Evolutionary conservation across 2,329 filamentous ascomycete species (phyloP).

Genomic region (Aspergillus costaricaensis): DNA sequence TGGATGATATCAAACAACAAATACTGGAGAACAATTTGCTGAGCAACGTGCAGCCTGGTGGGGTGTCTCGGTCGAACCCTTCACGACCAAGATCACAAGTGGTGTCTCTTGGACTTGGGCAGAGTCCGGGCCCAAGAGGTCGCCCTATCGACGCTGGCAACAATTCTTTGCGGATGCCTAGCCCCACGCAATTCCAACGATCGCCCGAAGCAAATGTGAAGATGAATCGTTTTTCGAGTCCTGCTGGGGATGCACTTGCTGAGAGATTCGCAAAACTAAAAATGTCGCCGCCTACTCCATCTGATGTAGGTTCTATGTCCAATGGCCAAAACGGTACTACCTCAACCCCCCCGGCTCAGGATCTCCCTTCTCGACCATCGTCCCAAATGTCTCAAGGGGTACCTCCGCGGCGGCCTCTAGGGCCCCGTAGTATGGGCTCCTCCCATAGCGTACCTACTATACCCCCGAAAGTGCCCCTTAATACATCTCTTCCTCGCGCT

Average conservation of each 20-base stretch:
- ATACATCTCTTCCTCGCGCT: conserved; percentile 47
- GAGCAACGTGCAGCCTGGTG: conserved; percentile 32
- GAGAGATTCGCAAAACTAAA: conserved; percentile 46
- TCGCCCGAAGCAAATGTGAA: conserved; percentile 25
- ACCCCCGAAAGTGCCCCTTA: conserved; percentile 48
- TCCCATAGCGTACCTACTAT: conserved; percentile 36
- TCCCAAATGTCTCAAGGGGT: conserved; percentile 25
- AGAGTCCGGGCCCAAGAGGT: conserved; percentile 20
- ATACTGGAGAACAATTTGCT: conserved; percentile 42
- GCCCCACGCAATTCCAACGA: conserved; percentile 41
- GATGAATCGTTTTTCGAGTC: conserved; percentile 28
- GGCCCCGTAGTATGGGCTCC: conserved; percentile 47
- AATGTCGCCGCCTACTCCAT: conserved; percentile 24
- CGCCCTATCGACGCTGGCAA: conserved; percentile 26
- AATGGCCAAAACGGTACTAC: conserved; percentile 16
- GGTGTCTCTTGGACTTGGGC: conserved; percentile 14
- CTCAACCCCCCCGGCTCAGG: conserved; percentile 16
- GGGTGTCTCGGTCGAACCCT: conserved; percentile 13
- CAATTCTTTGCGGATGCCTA: conserved; percentile 41
- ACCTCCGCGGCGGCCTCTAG: conserved; percentile 35
- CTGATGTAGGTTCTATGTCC: conserved; percentile 11
- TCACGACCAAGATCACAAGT: conserved; percentile 15
- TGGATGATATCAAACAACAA: conserved; percentile 44
- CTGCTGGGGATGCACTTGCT: conserved; percentile 40
- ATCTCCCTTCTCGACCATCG: conserved; percentile 27